phyloP scores from a whole-genome alignment of 1,139 yeast species.

The Lodderomyces jiufengensis region DNA sequence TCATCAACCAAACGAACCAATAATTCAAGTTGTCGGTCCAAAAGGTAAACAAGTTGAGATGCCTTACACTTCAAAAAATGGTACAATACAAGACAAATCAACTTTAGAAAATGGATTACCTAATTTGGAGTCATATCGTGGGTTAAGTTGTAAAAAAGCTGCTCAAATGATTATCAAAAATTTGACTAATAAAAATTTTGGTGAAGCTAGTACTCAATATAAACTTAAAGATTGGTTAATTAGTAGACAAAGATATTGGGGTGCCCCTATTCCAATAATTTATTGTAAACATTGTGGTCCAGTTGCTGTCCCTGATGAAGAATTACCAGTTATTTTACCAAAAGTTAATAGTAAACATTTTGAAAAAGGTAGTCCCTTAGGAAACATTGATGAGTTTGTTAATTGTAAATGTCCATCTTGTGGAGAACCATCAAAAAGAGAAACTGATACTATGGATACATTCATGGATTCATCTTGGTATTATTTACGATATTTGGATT shows the following conservation, averaged over 20 bases:
- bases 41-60: constrained; percentile 14
- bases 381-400: constrained; percentile 64
- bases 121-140: constrained; percentile 49
- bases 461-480: constrained; percentile 99
- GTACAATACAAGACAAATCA: constrained; percentile 43
- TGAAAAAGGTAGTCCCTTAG: constrained; percentile 71
- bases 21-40: constrained; percentile 47
- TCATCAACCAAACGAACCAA: constrained; percentile 48
- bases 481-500: constrained; percentile 77
- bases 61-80: constrained; percentile 53
- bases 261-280: constrained; percentile 94
- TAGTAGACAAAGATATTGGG: constrained; percentile 95
- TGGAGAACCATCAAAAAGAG: constrained; percentile 65
- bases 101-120: constrained; percentile 24
- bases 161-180: constrained; percentile 41
- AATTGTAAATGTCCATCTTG: constrained; percentile 81
- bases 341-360: constrained; percentile 36
- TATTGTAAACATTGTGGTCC: constrained; percentile 84
- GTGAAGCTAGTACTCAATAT: constrained; percentile 50
- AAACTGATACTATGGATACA: constrained; percentile 98
- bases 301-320: constrained; percentile 83
- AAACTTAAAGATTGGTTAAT: constrained; percentile 89
- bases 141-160: constrained; percentile 51
- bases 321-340: constrained; percentile 81
- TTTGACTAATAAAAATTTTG: constrained; percentile 39